Conservation (phyloP, 2,329 filamentous ascomycete genomes). For the Fusarium equiseti region DNA sequence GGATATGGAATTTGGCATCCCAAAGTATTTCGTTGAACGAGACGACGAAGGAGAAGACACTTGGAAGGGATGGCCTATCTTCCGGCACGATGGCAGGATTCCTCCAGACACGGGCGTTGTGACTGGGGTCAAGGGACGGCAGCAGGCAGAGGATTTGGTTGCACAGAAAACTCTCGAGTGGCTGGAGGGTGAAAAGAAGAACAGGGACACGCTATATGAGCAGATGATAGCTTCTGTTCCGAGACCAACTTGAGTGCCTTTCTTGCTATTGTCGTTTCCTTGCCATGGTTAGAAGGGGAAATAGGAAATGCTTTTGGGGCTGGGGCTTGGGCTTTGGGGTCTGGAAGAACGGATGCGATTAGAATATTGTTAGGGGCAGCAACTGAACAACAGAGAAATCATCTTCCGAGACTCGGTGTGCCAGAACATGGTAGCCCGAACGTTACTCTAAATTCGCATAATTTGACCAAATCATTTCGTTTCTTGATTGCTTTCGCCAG, state of each 20-base stretch:
- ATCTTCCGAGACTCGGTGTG: neutral
- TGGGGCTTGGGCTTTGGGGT: neutral
- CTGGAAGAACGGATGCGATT: neutral
- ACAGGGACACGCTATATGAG: slow-evolving; percentile 9
- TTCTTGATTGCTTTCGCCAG: neutral
- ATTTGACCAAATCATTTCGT: neutral
- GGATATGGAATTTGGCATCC: slow-evolving; percentile 50
- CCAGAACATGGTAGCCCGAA: neutral
- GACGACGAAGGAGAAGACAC: slow-evolving; percentile 41
- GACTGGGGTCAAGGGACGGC: slow-evolving; percentile 50
- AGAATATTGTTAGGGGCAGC: neutral
- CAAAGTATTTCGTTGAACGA: slow-evolving; percentile 51
- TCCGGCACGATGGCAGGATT: slow-evolving; percentile 48
- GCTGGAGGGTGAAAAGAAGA: slow-evolving; percentile 48
- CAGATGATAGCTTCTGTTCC: neutral
- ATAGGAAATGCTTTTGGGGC: neutral
- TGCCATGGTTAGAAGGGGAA: neutral
- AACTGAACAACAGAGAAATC: neutral
- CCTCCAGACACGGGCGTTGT: slow-evolving; percentile 53
- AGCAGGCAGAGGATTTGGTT: slow-evolving; percentile 54
- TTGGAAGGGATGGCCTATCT: slow-evolving; percentile 55
- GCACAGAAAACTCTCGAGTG: slow-evolving; percentile 56
- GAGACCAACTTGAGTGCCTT: neutral
- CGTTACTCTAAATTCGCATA: neutral
- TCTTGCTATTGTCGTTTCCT: neutral